phyloP scores from a whole-genome alignment of 306 rosid species.

The Lathyrus tuberosus region DNA sequence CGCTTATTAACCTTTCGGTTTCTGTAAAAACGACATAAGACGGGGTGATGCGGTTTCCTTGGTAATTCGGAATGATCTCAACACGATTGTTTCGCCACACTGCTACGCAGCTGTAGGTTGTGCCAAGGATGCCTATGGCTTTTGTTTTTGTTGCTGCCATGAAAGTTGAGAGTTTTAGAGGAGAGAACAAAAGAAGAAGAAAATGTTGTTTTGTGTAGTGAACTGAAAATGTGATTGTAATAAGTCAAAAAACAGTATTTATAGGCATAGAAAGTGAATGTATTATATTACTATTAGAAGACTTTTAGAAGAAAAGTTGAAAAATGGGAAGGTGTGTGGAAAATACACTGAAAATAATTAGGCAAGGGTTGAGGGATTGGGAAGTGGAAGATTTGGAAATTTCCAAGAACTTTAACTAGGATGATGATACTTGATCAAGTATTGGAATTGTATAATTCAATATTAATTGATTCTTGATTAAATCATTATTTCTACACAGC shows the following conservation, averaged over 20 bases:
- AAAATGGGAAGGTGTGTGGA: too few species aligned
- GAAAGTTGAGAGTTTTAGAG: neutral
- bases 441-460: too few species aligned
- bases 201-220: neutral
- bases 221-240: neutral
- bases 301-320: too few species aligned
- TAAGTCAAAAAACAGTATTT: neutral
- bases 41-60: slow-evolving; percentile 50
- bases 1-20: slow-evolving; percentile 40
- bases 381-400: too few species aligned
- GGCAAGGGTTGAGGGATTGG: too few species aligned
- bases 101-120: slow-evolving; percentile 49
- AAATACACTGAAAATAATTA: too few species aligned
- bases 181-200: neutral
- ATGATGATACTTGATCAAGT: too few species aligned
- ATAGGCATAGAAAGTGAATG: too few species aligned
- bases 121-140: slow-evolving; percentile 55
- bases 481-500: too few species aligned
- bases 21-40: slow-evolving; percentile 46
- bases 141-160: slow-evolving; percentile 40
- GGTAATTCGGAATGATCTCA: slow-evolving; percentile 49
- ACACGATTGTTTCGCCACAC: slow-evolving; percentile 50
- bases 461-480: too few species aligned
- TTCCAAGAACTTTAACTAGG: neutral
- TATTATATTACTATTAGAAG: too few species aligned